These are phyloP conservation scores for Xylaria sp. DNA, from an alignment of 2,329 filamentous ascomycete genomes.

Conservation along the genomic window DNA sequence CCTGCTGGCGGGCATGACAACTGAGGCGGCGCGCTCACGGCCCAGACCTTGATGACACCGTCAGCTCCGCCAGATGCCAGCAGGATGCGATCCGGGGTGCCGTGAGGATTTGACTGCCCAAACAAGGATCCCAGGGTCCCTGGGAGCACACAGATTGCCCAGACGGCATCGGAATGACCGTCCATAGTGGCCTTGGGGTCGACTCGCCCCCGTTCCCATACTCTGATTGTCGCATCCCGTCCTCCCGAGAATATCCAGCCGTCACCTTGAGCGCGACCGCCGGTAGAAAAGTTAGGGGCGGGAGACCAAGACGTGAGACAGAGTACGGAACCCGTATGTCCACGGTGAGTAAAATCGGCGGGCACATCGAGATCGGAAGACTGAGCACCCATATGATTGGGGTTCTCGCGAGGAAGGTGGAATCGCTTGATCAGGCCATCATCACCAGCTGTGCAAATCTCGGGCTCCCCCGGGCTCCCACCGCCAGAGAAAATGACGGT, in stretches of 20 bases:
- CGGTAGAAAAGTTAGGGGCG: conserved; percentile 81
- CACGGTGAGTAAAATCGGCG: conserved; percentile 91
- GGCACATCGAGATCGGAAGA: conserved; percentile 82
- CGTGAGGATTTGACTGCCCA: conserved; percentile 67
- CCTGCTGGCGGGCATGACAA: conserved; percentile 73
- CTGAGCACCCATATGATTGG: conserved; percentile 44
- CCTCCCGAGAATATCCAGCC: conserved; percentile 99
- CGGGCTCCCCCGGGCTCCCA: conserved; percentile 89
- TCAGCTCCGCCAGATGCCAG: conserved; percentile 91
- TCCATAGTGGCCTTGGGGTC: conserved; percentile 93
- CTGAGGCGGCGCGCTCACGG: conserved; percentile 84
- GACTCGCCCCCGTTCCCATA: conserved; percentile 92
- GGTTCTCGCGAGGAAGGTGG: conserved; percentile 81
- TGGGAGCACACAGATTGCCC: conserved; percentile 89
- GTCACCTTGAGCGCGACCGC: conserved; percentile 80
- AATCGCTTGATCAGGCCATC: conserved; percentile 96
- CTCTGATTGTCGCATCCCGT: conserved; percentile 84
- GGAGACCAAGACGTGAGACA: conserved; percentile 82
- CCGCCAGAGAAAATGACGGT: conserved; percentile 96
- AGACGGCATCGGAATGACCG: conserved; percentile 91
- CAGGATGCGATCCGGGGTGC: conserved; percentile 77
- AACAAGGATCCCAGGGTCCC: conserved; percentile 76
- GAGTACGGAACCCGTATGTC: conserved; percentile 85
- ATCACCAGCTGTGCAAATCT: conserved; percentile 93
- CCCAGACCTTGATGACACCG: conserved; percentile 88